Conservation (phyloP, 805 yeast genomes). For the Cyberlindnera bimundalis region DNA sequence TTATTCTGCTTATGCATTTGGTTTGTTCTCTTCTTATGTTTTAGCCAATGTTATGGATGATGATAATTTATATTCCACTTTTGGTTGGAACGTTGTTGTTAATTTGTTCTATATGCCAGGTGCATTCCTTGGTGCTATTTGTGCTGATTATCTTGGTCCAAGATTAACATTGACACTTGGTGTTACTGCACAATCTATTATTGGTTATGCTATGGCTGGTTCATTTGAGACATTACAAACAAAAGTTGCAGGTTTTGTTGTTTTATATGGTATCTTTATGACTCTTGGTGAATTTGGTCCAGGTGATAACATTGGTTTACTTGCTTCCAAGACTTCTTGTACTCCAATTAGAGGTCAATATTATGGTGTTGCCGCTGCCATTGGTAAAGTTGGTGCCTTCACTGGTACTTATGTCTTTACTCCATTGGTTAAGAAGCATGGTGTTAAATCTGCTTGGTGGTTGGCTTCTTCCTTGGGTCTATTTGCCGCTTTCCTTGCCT, state of each 20-base stretch:
- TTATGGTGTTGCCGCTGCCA: conserved; percentile 88
- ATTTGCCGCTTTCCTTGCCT: conserved; percentile 63
- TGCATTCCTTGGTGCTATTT: conserved; percentile 77
- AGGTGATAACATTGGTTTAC: conserved; percentile 86
- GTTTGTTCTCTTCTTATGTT: conserved; percentile 76
- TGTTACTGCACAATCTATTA: conserved; percentile 63
- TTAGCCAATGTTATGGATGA: conserved; percentile 54
- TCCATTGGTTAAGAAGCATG: conserved; percentile 61
- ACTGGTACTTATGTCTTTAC: conserved; percentile 90
- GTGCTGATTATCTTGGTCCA: conserved; percentile 91
- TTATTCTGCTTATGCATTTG: conserved; percentile 83
- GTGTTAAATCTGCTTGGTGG: conserved; percentile 77
- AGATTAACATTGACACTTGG: conserved; percentile 72
- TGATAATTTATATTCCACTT: conserved; percentile 62
- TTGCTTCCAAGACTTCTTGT: conserved; percentile 83
- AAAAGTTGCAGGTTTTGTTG: conserved; percentile 75
- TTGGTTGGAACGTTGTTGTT: conserved; percentile 91
- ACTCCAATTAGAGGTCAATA: conserved; percentile 88
- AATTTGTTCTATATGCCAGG: conserved; percentile 91
- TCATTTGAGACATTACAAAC: conserved; percentile 50
- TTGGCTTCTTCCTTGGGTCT: conserved; percentile 75
- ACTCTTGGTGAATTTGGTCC: conserved; percentile 93
- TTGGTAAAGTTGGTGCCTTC: conserved; percentile 91
- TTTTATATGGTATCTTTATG: conserved; percentile 83
- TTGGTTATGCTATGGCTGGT: conserved; percentile 85